Evolutionary conservation across 1,139 yeast species (phyloP), one percentile per base, ranked within the genome.

Genomic region (Yamadazyma triangularis): DNA sequence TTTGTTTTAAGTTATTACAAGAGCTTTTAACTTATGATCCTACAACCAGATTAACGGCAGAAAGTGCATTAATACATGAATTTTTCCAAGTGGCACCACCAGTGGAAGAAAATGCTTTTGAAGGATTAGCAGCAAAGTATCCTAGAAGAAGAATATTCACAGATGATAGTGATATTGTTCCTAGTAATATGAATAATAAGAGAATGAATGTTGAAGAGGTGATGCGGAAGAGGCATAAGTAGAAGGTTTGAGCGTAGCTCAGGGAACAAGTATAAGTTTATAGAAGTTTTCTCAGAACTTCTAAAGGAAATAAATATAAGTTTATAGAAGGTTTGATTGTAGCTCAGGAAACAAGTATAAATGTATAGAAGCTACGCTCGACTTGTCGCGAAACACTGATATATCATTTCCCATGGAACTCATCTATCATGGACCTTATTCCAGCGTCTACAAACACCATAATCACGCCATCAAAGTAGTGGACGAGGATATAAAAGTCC

Each of bases 21-120:
- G 72, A 73, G 23, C 56, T 93, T 26, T 56, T 93, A 25, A 81
- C 73, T 34, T 89, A 88, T 50, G 95, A 93, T 51, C 98, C 99
- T 0, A 69, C 79, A n/a, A 61, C 64, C 15, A 66, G 99, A 36
- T 40, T 55, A 16, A 79, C 87, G 14, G 95, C 96, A 0, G 70
- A 72, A 28, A 78, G 75, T 36, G 85, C 96, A 0, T 56, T 91
- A 35, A 55, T 73, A 8, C 95, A 91, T 55, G 77, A 77, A 6
- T 91, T 81, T 62, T 91, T 93, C 52, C 48, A 70, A 25, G 83
- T 76, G 37, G 64, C 67, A 8, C 89, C 93, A 1, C 71, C 73
- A 35, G 88, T 86, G 0, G 63, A 70, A 15, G 78, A 73, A 24
- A 84, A 85, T 48, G 84, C 86, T 2, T 82, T 83, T 53, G 82